A percentile compares a stretch with the other conserved stretches of the same genome.
phyloP scores from a whole-genome alignment of 2,329 filamentous ascomycete species.

The Orbilia oligospora region DNA sequence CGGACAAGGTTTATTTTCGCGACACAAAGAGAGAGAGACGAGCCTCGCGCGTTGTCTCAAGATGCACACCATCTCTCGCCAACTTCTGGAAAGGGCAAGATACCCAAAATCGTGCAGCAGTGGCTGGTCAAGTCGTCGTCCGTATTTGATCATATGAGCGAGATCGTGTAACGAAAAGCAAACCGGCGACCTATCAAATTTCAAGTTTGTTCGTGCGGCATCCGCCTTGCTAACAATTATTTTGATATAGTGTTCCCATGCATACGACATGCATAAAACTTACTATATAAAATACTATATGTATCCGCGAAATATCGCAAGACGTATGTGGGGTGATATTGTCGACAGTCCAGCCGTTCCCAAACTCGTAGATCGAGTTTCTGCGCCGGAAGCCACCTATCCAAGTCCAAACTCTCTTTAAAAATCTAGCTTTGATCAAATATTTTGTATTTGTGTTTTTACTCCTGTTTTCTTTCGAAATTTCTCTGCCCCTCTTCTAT shows the following conservation, averaged over 20 bases:
- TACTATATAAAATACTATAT: slow-evolving; percentile 23
- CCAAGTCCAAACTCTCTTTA: slow-evolving; percentile 32
- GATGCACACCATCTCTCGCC: slow-evolving; percentile 29
- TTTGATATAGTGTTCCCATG: slow-evolving; percentile 1
- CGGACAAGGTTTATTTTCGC: slow-evolving; percentile 36
- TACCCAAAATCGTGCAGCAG: slow-evolving; percentile 7
- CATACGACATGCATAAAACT: slow-evolving; percentile 10
- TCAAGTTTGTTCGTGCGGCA: not conserved
- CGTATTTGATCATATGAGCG: slow-evolving; percentile 34
- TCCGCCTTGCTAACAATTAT: slow-evolving; percentile 1
- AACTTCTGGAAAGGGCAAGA: slow-evolving; percentile 40
- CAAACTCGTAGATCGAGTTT: slow-evolving; percentile 44
- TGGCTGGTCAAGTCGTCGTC: slow-evolving; percentile 21
- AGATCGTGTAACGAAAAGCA: slow-evolving; percentile 37
- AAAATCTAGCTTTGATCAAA: not conserved
- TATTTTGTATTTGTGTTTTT: slow-evolving; percentile 10
- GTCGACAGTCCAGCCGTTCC: slow-evolving; percentile 17
- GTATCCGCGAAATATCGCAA: slow-evolving; percentile 23
- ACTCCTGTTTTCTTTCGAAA: not conserved
- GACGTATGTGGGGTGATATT: slow-evolving; percentile 4
- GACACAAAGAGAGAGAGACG: slow-evolving; percentile 6
- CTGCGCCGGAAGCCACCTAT: slow-evolving; percentile 24
- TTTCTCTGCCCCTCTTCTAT: not conserved
- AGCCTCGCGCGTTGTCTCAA: slow-evolving; percentile 44
- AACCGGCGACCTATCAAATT: slow-evolving; percentile 29